Percentiles rank a stretch among this genome's conserved stretches.
Evolutionary conservation across 345 rosid genomes (phyloP).

Genomic region (Turnera subulata): DNA sequence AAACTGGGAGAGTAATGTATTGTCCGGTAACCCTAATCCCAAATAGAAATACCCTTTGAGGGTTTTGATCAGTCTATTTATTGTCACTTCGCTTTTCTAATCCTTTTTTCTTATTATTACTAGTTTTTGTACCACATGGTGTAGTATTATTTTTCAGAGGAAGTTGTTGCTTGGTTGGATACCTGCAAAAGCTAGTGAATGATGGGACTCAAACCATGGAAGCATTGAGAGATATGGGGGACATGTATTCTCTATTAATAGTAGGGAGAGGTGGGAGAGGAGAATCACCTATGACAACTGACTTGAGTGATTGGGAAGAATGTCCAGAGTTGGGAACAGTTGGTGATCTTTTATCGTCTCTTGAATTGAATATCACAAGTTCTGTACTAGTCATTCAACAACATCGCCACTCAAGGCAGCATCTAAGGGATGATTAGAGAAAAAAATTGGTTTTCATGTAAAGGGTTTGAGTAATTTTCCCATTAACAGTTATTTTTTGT

Average conservation of each 20-base stretch:
- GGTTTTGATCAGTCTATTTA: too few relatives aligned
- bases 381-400: constrained; percentile 75
- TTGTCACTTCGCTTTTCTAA: too few relatives aligned
- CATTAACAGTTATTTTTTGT: too few relatives aligned
- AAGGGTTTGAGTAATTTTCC: too few relatives aligned
- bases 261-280: constrained; percentile 59
- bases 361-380: constrained; percentile 43
- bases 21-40: too few relatives aligned
- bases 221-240: constrained; percentile 42
- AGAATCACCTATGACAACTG: constrained; percentile 42
- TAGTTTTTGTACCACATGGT: too few relatives aligned
- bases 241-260: constrained; percentile 55
- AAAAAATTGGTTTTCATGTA: neutral
- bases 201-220: constrained; percentile 42
- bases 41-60: too few relatives aligned
- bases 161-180: too few relatives aligned
- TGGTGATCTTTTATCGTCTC: constrained; percentile 67
- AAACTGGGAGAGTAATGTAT: too few relatives aligned
- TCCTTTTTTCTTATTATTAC: too few relatives aligned
- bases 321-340: constrained; percentile 69
- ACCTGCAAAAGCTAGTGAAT: constrained; percentile 46
- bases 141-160: too few relatives aligned
- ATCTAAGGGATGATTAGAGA: constrained; percentile 6
- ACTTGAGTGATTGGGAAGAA: constrained; percentile 90
- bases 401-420: constrained; percentile 32